phyloP scores from a whole-genome alignment of 2,329 filamentous ascomycete genomes.

The Neonectria faginata region DNA sequence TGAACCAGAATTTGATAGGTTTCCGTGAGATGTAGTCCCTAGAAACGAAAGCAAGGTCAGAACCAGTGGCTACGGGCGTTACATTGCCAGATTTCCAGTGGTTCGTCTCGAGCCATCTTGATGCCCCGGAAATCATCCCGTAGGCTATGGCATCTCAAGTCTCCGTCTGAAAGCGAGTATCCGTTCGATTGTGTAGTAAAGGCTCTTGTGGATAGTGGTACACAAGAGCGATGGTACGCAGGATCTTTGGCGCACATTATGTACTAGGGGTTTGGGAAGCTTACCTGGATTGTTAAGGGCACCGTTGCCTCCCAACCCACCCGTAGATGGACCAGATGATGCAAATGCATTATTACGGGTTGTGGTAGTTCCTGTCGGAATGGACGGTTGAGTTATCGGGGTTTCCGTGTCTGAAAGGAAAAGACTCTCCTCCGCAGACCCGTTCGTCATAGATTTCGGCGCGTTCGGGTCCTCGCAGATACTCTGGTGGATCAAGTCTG shows the following conservation, averaged over 20 bases:
- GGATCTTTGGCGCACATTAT: slow-evolving; percentile 43
- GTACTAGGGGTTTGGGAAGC: slow-evolving; percentile 29
- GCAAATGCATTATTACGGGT: slow-evolving; percentile 32
- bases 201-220: slow-evolving; percentile 24
- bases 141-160: slow-evolving; percentile 42
- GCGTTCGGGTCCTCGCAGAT: slow-evolving; percentile 57
- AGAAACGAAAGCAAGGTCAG: slow-evolving; percentile 46
- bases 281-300: slow-evolving; percentile 41
- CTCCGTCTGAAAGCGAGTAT: slow-evolving; percentile 43
- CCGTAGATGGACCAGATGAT: slow-evolving; percentile 21
- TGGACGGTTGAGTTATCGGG: slow-evolving; percentile 16
- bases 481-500: slow-evolving; percentile 67
- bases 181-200: slow-evolving; percentile 37
- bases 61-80: slow-evolving; percentile 44
- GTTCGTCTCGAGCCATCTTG: slow-evolving; percentile 43
- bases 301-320: slow-evolving; percentile 22
- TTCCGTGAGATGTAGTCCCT: slow-evolving; percentile 44
- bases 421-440: slow-evolving; percentile 44
- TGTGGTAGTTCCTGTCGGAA: slow-evolving; percentile 23
- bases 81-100: slow-evolving; percentile 46
- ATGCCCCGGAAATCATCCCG: slow-evolving; percentile 32
- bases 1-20: slow-evolving; percentile 27
- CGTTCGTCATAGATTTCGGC: slow-evolving; percentile 27
- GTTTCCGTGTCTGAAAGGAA: slow-evolving; percentile 43
- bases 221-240: slow-evolving; percentile 35